phyloP scores from a whole-genome alignment of 106 monocot species.

The Dioscorea dumetorum region DNA sequence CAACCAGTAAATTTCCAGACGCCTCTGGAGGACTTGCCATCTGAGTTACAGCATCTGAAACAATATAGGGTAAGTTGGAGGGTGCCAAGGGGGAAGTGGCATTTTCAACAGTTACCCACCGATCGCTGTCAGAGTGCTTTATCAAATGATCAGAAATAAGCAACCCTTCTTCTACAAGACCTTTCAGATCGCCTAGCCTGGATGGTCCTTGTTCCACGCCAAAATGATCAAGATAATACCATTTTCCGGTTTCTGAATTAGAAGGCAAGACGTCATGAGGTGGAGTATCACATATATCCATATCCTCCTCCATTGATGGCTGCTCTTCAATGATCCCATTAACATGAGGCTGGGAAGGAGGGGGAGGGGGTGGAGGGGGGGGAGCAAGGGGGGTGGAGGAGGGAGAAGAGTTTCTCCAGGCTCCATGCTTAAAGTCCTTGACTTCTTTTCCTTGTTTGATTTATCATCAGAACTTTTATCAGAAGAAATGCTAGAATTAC shows the following conservation, averaged over 20 bases:
- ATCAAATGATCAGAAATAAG: slow-evolving; percentile 94
- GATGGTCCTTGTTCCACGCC: slow-evolving; percentile 89
- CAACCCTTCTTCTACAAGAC: slow-evolving; percentile 68
- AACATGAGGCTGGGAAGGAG: slow-evolving; percentile 27
- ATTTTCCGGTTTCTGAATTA: slow-evolving; percentile 54
- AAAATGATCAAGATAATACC: slow-evolving; percentile 86
- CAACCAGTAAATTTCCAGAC: slow-evolving; percentile 57
- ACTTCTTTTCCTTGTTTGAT: slow-evolving; percentile 31
- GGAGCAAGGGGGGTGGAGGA: slow-evolving; percentile 50
- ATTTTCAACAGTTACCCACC: slow-evolving; percentile 98
- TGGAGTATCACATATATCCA: slow-evolving; percentile 99
- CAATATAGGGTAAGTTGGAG: slow-evolving; percentile 36
- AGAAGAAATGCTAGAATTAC: slow-evolving; percentile 21
- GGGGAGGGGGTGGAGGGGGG: slow-evolving; percentile 29
- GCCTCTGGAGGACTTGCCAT: slow-evolving; percentile 75
- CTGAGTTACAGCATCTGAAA: slow-evolving; percentile 67
- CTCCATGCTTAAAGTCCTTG: slow-evolving; percentile 19
- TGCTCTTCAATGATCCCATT: slow-evolving; percentile 39
- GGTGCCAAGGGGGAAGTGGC: slow-evolving; percentile 77
- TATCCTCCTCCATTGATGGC: slow-evolving; percentile 95
- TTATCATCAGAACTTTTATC: slow-evolving; percentile 41
- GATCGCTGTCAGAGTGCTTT: slow-evolving; percentile 79
- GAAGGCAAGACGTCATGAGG: slow-evolving; percentile 40
- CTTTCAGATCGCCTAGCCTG: slow-evolving; percentile 64
- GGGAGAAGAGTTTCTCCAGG: slow-evolving; percentile 34